Evolutionary conservation across 148 eudicot species (phyloP).

Genomic region (Mesembryanthemum crystallinum): DNA sequence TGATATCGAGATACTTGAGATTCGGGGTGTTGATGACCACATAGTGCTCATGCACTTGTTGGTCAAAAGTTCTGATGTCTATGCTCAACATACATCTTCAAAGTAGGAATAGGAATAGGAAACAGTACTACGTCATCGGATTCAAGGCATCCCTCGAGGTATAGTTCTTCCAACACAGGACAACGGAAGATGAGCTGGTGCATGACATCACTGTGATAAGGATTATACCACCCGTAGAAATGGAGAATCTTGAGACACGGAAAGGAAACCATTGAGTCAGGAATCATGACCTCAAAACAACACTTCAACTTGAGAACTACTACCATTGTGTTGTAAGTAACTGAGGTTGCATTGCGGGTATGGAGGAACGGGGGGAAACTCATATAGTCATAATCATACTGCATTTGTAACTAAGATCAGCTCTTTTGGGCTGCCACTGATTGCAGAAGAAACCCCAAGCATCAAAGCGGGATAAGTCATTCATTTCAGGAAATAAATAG

Average conservation of each 20-base stretch:
- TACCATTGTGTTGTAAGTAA: neutral
- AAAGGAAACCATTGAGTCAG: neutral
- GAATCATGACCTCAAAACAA: neutral
- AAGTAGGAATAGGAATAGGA: neutral
- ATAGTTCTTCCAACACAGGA: neutral
- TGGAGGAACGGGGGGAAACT: too few relatives aligned
- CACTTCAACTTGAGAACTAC: neutral
- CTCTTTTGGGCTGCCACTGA: too few relatives aligned
- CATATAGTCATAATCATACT: too few relatives aligned
- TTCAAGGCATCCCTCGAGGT: neutral
- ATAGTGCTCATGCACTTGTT: neutral
- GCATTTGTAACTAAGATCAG: too few relatives aligned
- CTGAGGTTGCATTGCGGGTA: neutral
- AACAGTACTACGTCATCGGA: neutral
- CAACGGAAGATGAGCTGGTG: neutral
- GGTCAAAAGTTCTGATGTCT: neutral
- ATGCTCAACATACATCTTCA: neutral
- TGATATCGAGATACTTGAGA: neutral
- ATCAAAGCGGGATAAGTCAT: too few relatives aligned
- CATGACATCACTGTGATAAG: neutral
- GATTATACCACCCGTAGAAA: neutral
- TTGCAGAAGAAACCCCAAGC: too few relatives aligned
- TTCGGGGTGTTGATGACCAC: neutral
- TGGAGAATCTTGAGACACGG: constrained; percentile 5
- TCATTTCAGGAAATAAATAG: too few relatives aligned